phyloP scores from a whole-genome alignment of 768 basidiomycete species.

The Psilocybe tampanensis region DNA sequence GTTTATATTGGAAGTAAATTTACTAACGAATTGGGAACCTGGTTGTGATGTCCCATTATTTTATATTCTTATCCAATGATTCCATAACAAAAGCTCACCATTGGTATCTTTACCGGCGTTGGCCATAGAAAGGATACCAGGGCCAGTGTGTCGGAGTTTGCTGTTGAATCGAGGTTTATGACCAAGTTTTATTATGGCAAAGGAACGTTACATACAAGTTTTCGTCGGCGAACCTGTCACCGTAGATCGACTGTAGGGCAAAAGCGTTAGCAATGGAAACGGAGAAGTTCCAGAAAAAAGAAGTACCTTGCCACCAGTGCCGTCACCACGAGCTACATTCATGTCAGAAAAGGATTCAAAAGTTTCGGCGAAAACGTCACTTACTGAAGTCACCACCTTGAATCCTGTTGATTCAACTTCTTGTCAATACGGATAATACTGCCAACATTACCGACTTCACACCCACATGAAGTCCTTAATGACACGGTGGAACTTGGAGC shows the following conservation, averaged over 20 bases:
- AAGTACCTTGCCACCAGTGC: constrained; percentile 87
- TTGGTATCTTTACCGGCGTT: constrained; percentile 94
- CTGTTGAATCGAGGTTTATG: constrained; percentile 39
- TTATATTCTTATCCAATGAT: background rate
- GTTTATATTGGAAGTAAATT: background rate
- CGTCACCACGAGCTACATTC: constrained; percentile 74
- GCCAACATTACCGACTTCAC: background rate
- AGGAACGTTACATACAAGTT: constrained; percentile 70
- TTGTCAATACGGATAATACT: background rate
- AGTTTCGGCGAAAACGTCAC: constrained; percentile 27
- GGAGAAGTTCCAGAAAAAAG: constrained; percentile 7
- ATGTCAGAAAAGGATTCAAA: background rate
- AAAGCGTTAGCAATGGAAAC: background rate
- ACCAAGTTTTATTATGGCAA: background rate
- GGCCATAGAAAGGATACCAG: constrained; percentile 92
- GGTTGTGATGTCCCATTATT: constrained; percentile 12
- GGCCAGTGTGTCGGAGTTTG: constrained; percentile 92
- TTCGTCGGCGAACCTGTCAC: constrained; percentile 90
- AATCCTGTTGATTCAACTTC: constrained; percentile 56
- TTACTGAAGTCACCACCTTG: constrained; percentile 98
- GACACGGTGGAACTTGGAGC: constrained; percentile 95
- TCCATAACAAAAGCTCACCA: constrained; percentile 45
- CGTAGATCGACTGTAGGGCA: constrained; percentile 76
- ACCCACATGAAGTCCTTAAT: constrained; percentile 91
- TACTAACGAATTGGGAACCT: constrained; percentile 89